Evolutionary conservation across 768 basidiomycete species (phyloP).

Genomic region (Auricularia heimuer): DNA sequence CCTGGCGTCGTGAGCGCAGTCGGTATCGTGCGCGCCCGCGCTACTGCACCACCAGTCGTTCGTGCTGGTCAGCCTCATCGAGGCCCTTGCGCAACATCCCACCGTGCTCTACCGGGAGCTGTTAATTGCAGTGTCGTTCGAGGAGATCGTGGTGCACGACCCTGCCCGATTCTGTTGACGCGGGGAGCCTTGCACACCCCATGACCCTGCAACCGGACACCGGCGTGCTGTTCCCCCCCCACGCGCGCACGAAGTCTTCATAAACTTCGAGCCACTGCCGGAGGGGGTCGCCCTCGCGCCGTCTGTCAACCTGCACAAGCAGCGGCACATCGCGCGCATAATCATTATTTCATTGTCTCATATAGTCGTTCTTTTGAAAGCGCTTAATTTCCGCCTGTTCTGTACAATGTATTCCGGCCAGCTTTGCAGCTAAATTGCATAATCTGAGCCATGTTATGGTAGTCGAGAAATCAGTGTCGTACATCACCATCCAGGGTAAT

Average conservation of each 20-base stretch:
- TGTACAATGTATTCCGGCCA: too few relatives aligned
- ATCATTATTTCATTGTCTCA: constrained; percentile 31
- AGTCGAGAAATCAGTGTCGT: too few relatives aligned
- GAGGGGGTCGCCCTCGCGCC: constrained; percentile 74
- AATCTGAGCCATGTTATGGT: too few relatives aligned
- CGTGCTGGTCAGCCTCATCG: constrained; percentile 50
- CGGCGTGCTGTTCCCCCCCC: constrained; percentile 52
- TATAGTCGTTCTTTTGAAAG: too few relatives aligned
- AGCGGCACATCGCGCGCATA: constrained; percentile 67
- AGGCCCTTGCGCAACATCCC: constrained; percentile 64
- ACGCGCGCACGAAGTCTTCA: constrained; percentile 71
- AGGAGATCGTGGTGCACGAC: constrained; percentile 67
- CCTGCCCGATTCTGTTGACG: constrained; percentile 74
- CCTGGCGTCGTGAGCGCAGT: constrained; percentile 10
- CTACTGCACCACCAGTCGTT: constrained; percentile 55
- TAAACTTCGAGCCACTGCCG: constrained; percentile 59
- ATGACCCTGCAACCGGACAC: constrained; percentile 56
- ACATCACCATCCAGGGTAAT: too few relatives aligned
- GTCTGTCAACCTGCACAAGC: constrained; percentile 83
- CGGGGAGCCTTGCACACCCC: constrained; percentile 46
- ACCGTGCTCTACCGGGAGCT: constrained; percentile 83
- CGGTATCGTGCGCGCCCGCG: constrained; percentile 18
- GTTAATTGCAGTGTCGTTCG: constrained; percentile 75
- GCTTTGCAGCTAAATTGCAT: too few relatives aligned
- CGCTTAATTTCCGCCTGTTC: too few relatives aligned